Conservation (phyloP, 2,329 filamentous ascomycete species). For the Coleophoma crateriformis region DNA sequence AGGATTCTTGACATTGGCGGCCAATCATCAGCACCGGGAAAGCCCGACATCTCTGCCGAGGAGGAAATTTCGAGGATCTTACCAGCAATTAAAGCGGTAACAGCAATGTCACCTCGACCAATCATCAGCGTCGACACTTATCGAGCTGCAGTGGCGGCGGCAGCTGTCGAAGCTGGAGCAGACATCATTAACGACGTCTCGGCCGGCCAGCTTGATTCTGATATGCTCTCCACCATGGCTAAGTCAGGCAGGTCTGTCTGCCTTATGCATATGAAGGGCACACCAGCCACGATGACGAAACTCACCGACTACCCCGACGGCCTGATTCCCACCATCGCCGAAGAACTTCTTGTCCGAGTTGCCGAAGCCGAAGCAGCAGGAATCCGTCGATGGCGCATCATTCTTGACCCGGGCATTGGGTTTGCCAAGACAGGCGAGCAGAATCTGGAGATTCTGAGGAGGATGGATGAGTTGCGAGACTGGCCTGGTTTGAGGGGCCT, state of each 20-base stretch:
- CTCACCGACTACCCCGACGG: conserved; percentile 50
- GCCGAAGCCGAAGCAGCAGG: conserved; percentile 72
- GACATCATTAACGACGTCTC: conserved; percentile 96
- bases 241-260: conserved; percentile 71
- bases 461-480: conserved; percentile 56
- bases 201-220: conserved; percentile 69
- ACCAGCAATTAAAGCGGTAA: conserved; percentile 72
- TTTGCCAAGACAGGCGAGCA: conserved; percentile 83
- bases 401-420: conserved; percentile 88
- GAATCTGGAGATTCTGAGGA: conserved; percentile 73
- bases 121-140: conserved; percentile 89
- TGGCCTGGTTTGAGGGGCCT: conserved; percentile 62
- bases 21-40: conserved; percentile 81
- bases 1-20: conserved; percentile 90
- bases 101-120: conserved; percentile 51
- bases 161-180: conserved; percentile 71
- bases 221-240: conserved; percentile 79
- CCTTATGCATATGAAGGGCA: conserved; percentile 71
- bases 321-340: conserved; percentile 47
- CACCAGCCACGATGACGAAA: conserved; percentile 60
- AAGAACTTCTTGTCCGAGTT: conserved; percentile 58
- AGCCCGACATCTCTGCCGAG: conserved; percentile 59
- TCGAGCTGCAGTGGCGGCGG: conserved; percentile 73
- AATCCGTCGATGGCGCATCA: conserved; percentile 86
- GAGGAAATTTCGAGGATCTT: conserved; percentile 77